Evolutionary conservation across 257 asterid species (phyloP).

Genomic region (Lycium barbarum): DNA sequence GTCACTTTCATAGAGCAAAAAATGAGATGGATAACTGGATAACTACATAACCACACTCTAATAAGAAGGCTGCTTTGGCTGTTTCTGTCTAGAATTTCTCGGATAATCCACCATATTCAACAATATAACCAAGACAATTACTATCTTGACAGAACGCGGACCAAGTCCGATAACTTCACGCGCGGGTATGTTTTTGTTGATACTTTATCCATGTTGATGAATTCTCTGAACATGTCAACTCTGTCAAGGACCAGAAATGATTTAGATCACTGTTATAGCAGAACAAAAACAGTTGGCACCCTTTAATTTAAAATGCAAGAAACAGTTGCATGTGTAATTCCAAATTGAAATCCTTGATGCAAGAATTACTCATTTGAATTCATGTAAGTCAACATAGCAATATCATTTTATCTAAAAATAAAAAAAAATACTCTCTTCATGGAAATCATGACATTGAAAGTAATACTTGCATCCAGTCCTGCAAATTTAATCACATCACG

Average conservation of each 20-base stretch:
- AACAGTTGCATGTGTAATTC: neutral
- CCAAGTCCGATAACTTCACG: constrained; percentile 83
- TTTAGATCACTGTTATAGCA: constrained; percentile 25
- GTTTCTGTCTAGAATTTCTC: constrained; percentile 92
- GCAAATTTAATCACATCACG: too few species aligned
- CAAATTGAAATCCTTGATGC: neutral
- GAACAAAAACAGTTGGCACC: constrained; percentile 10
- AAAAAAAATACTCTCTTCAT: neutral
- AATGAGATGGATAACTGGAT: constrained; percentile 2
- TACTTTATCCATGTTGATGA: constrained; percentile 85
- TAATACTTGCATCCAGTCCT: too few species aligned
- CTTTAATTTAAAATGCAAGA: constrained; percentile 8
- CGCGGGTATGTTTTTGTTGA: constrained; percentile 82
- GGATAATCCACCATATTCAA: constrained; percentile 97
- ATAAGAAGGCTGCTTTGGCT: constrained; percentile 83
- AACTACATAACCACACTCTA: constrained; percentile 54
- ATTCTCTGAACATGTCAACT: constrained; percentile 94
- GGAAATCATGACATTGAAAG: too few species aligned
- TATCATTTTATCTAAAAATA: constrained; percentile 1
- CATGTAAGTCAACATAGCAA: constrained; percentile 13
- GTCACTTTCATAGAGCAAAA: constrained; percentile 32
- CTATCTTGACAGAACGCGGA: constrained; percentile 73
- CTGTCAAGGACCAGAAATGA: constrained; percentile 51
- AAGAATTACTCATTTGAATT: constrained; percentile 24
- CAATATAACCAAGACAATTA: constrained; percentile 77